Conservation (phyloP, 495 filamentous ascomycete genomes). For the Arthonia radiata region DNA sequence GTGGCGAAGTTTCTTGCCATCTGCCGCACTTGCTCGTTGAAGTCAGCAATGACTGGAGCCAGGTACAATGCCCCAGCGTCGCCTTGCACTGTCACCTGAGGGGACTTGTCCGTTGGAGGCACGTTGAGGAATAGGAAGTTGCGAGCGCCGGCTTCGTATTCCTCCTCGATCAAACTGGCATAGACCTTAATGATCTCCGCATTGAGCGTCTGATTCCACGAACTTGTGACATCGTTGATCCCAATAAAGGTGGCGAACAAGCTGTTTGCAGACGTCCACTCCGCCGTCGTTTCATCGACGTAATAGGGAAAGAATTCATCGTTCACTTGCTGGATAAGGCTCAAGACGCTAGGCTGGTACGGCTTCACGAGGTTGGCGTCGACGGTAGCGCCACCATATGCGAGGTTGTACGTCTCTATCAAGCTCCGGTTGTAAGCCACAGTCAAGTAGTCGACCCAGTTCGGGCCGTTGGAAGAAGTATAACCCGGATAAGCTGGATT, state of each 20-base stretch:
- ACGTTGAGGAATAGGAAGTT: slow-evolving; percentile 58
- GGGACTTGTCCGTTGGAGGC: slow-evolving; percentile 44
- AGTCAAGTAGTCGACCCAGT: slow-evolving; percentile 47
- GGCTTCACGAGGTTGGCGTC: slow-evolving; percentile 30
- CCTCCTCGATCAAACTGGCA: slow-evolving; percentile 23
- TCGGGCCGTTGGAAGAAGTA: slow-evolving; percentile 31
- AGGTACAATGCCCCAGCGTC: slow-evolving; percentile 2
- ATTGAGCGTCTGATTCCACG: slow-evolving; percentile 24
- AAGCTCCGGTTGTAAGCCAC: slow-evolving; percentile 33
- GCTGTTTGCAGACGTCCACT: slow-evolving; percentile 33
- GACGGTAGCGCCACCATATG: slow-evolving; percentile 44
- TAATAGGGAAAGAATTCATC: slow-evolving; percentile 23
- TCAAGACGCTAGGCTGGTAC: slow-evolving; percentile 25
- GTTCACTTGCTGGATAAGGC: slow-evolving; percentile 32
- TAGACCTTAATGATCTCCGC: slow-evolving; percentile 29
- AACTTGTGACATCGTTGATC: slow-evolving; percentile 55
- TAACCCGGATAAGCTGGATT: slow-evolving; percentile 41
- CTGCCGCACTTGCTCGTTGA: slow-evolving; percentile 8
- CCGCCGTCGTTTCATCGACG: slow-evolving; percentile 17
- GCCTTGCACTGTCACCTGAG: slow-evolving; percentile 16
- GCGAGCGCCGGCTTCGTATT: slow-evolving; percentile 39
- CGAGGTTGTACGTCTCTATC: slow-evolving; percentile 41
- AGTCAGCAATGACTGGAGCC: slow-evolving; percentile 8
- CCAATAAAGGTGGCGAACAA: slow-evolving; percentile 55
- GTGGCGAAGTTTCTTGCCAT: slow-evolving; percentile 10